Evolutionary conservation across 805 yeast genomes (phyloP), one percentile per base, ranked within the genome.

Genomic region (Pichia cabralensis): DNA sequence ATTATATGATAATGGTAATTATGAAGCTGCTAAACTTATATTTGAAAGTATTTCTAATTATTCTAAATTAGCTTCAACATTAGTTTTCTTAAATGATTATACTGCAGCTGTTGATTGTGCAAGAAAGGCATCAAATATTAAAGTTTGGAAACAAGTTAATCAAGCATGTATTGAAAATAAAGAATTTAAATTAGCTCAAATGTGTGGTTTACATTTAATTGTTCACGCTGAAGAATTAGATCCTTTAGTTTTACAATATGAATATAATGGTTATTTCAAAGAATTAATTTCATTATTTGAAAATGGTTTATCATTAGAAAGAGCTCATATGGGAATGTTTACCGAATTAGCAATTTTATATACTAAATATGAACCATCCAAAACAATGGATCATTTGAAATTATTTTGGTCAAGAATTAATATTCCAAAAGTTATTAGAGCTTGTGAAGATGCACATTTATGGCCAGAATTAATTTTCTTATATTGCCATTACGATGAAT

Each of bases 291-390:
- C 96, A 13, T 72, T 92, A 51, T 85, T 92, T 51, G 98, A 92
- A 62, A 89, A 86, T 50, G 97, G 97, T 45, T 71, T 92, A 40
- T 94, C 95, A 27, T 71, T 92, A 48, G 98, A 92, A 67, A 82
- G 98, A 59, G 98, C 98, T 25, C 98, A 92, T 57, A 92, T 92
- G 98, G 98, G 97, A 49, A 89, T 92, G 96, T 92, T 92, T 59
- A 92, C 98, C 9, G 96, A 88, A 61, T 71, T 92, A 49, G 95
- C 97, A 16, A 70, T 83, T 31, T 67, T 92, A 48, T 92, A 89
- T 65, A 73, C 94, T 45, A 89, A 88, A 59, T 92, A 88, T 62
- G 74, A 76, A 42, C 95, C 96, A 20, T 82, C 76, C 33, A 80
- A 76, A 62, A 82, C 94, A 36, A 82, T 84, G 85, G 97, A 92